A percentile compares a stretch with the other conserved stretches of the same genome.
Conservation (phyloP, 257 asterid genomes). For the Striga asiatica region DNA sequence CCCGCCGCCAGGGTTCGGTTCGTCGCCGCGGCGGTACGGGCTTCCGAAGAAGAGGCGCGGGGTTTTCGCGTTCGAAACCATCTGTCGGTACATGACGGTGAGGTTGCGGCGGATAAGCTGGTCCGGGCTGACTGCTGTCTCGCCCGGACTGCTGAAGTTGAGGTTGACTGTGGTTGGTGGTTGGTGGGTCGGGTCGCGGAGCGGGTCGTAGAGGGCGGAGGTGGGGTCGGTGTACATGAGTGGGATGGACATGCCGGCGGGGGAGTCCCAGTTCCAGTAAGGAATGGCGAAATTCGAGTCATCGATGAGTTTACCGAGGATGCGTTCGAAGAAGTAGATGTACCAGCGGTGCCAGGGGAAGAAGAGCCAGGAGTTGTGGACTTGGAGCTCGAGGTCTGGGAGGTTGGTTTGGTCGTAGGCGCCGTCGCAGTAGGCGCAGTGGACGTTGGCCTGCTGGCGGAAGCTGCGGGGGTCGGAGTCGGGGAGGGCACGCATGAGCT, state of each 20-base stretch:
- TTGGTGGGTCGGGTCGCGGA: slow-evolving; percentile 53
- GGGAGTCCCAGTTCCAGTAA: slow-evolving; percentile 74
- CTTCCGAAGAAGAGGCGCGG: slow-evolving; percentile 50
- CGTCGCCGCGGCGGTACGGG: slow-evolving; percentile 56
- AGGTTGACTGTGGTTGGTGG: slow-evolving; percentile 54
- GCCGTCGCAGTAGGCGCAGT: slow-evolving; percentile 84
- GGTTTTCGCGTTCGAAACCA: slow-evolving; percentile 52
- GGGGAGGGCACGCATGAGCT: slow-evolving; percentile 64
- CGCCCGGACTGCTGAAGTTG: slow-evolving; percentile 34
- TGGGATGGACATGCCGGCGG: slow-evolving; percentile 59
- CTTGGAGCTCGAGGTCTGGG: slow-evolving; percentile 66
- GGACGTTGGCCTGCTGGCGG: slow-evolving; percentile 68
- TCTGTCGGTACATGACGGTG: slow-evolving; percentile 64
- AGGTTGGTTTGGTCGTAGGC: slow-evolving; percentile 72
- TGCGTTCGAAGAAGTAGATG: slow-evolving; percentile 64
- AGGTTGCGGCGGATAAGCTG: slow-evolving; percentile 32
- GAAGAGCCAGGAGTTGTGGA: slow-evolving; percentile 70
- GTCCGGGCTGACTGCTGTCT: slow-evolving; percentile 5
- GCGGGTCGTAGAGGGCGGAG: slow-evolving; percentile 42
- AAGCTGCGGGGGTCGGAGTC: slow-evolving; percentile 79
- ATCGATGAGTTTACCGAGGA: slow-evolving; percentile 45
- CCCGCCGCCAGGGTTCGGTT: slow-evolving; percentile 51
- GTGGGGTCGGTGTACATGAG: slow-evolving; percentile 29
- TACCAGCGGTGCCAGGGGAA: slow-evolving; percentile 65
- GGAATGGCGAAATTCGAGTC: slow-evolving; percentile 73